A percentile compares a stretch with the other conserved stretches of the same genome.
These are phyloP conservation scores for Pisolithus microcarpus DNA, from an alignment of 768 basidiomycete species.

Conservation along the genomic window DNA sequence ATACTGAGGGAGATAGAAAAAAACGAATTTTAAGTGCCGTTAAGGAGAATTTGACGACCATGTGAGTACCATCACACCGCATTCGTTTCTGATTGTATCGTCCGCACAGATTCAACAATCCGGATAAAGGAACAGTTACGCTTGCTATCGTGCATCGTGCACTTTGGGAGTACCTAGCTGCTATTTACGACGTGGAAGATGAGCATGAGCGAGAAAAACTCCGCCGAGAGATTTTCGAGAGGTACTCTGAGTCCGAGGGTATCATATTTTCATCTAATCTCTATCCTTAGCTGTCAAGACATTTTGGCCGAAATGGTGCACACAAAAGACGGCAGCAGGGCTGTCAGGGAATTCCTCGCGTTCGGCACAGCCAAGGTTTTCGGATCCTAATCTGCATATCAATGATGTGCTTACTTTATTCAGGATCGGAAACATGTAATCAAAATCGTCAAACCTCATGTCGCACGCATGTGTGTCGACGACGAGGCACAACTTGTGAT, in stretches of 20 bases:
- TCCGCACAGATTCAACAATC: conserved; percentile 70
- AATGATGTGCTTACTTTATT: neutral
- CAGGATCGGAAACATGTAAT: conserved; percentile 89
- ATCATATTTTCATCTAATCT: neutral
- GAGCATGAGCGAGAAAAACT: conserved; percentile 66
- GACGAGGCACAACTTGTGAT: conserved; percentile 87
- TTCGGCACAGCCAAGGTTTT: conserved; percentile 73
- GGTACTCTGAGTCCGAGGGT: conserved; percentile 31
- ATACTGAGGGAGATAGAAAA: conserved; percentile 53
- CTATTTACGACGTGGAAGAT: conserved; percentile 49
- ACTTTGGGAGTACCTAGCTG: conserved; percentile 77
- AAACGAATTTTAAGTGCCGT: conserved; percentile 61
- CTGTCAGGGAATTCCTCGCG: conserved; percentile 79
- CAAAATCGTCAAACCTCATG: conserved; percentile 83
- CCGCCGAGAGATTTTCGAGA: conserved; percentile 75
- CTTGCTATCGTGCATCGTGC: conserved; percentile 86
- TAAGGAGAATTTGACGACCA: conserved; percentile 65
- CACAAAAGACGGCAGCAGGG: conserved; percentile 84
- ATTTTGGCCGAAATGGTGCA: conserved; percentile 89
- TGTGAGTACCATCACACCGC: conserved; percentile 42
- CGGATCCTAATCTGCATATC: too few species aligned
- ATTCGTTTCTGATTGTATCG: neutral
- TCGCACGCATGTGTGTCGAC: conserved; percentile 81
- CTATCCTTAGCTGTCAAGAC: conserved; percentile 60
- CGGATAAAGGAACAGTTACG: conserved; percentile 82